A percentile compares a stretch with the other conserved stretches of the same genome.
Evolutionary conservation across 306 rosid species (phyloP).

Genomic region (Quillaja saponaria): DNA sequence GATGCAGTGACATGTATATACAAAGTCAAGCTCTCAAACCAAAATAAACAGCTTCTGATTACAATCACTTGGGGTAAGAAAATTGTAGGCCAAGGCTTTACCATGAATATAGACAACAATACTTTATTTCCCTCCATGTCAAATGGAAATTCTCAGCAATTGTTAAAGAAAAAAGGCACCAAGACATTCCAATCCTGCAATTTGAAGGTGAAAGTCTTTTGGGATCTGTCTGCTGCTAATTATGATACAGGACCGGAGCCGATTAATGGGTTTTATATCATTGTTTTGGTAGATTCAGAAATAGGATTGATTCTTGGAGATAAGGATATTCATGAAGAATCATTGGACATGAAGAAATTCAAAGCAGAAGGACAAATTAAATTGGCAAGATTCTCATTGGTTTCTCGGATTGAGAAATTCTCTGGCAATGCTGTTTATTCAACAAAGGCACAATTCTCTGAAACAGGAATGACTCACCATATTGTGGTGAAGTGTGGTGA

Average conservation of each 20-base stretch:
- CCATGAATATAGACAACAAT: slow-evolving; percentile 30
- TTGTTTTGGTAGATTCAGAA: slow-evolving; percentile 57
- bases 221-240: slow-evolving; percentile 70
- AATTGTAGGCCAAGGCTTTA: slow-evolving; percentile 48
- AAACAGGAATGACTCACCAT: slow-evolving; percentile 45
- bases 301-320: slow-evolving; percentile 59
- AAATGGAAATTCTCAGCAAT: slow-evolving; percentile 14
- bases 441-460: slow-evolving; percentile 54
- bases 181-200: slow-evolving; percentile 31
- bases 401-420: slow-evolving; percentile 60
- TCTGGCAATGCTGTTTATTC: slow-evolving; percentile 44
- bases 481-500: slow-evolving; percentile 59
- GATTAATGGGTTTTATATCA: slow-evolving; percentile 47
- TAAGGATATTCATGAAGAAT: slow-evolving; percentile 28
- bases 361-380: neutral
- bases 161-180: slow-evolving; percentile 45
- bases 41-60: slow-evolving; percentile 40
- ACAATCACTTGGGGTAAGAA: slow-evolving; percentile 55
- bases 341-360: neutral
- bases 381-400: slow-evolving; percentile 39
- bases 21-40: slow-evolving; percentile 45
- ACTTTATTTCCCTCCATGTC: slow-evolving; percentile 11
- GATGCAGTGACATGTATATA: slow-evolving; percentile 53
- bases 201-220: slow-evolving; percentile 40
- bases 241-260: slow-evolving; percentile 72